A percentile compares a stretch with the other conserved stretches of the same genome.
Evolutionary conservation across 2,329 filamentous ascomycete genomes (phyloP).

Genomic region (Arthrobotrys megalospora): DNA sequence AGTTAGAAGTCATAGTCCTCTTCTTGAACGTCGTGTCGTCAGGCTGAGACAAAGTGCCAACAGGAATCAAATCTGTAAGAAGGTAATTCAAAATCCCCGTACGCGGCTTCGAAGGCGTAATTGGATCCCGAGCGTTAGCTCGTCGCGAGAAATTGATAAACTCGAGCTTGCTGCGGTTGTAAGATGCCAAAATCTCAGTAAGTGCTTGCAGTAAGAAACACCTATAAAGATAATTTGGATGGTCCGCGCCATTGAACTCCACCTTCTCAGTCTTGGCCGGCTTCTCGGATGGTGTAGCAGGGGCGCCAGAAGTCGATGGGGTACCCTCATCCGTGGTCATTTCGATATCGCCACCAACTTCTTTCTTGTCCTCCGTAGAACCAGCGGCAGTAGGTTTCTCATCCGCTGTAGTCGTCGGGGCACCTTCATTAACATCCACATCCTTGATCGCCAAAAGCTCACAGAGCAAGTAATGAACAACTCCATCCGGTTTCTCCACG

Average conservation of each 20-base stretch:
- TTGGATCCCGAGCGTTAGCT: slow-evolving; percentile 80
- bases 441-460: slow-evolving; percentile 78
- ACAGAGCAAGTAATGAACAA: slow-evolving; percentile 93
- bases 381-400: slow-evolving; percentile 58
- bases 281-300: slow-evolving; percentile 66
- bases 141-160: slow-evolving; percentile 99
- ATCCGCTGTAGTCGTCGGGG: slow-evolving; percentile 47
- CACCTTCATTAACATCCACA: slow-evolving; percentile 65
- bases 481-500: slow-evolving; percentile 92
- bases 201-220: slow-evolving; percentile 95
- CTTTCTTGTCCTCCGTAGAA: slow-evolving; percentile 33
- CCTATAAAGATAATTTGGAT: slow-evolving; percentile 95
- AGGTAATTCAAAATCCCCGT: slow-evolving; percentile 95
- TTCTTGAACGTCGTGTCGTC: slow-evolving; percentile 87
- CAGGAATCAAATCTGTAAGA: slow-evolving; percentile 81
- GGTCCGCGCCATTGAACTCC: slow-evolving; percentile 89
- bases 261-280: slow-evolving; percentile 79
- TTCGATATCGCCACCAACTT: slow-evolving; percentile 69
- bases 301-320: slow-evolving; percentile 65
- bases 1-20: slow-evolving; percentile 84
- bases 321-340: slow-evolving; percentile 67
- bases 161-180: slow-evolving; percentile 95
- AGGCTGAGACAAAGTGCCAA: slow-evolving; percentile 74
- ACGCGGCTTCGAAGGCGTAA: slow-evolving; percentile 92
- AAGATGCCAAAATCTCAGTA: slow-evolving; percentile 89